phyloP scores from a whole-genome alignment of 2,329 filamentous ascomycete genomes.

The Fusarium dlaminii region DNA sequence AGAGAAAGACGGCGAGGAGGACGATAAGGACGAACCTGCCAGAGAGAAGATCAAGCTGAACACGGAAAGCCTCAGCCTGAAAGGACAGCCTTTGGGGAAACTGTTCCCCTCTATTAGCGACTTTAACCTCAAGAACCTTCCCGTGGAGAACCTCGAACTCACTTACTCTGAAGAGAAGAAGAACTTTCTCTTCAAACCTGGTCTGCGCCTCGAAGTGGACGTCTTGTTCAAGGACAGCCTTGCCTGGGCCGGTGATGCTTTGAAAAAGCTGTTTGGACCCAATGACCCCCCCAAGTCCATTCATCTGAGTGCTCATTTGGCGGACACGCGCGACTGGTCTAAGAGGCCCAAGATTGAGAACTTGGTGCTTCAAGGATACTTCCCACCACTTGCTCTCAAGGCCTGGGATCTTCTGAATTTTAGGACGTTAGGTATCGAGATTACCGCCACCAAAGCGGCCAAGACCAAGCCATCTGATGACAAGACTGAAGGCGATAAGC shows the following conservation, averaged over 20 bases:
- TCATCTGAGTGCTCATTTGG: not conserved
- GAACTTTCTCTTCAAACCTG: not conserved
- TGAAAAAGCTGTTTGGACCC: not conserved
- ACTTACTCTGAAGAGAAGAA: not conserved
- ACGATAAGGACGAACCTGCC: not conserved
- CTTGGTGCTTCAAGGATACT: not conserved
- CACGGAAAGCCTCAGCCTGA: not conserved
- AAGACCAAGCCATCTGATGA: not conserved
- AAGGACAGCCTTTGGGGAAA: not conserved
- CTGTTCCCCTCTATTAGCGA: not conserved
- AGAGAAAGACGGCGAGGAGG: accelerated
- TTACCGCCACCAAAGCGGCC: not conserved
- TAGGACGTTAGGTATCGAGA: not conserved
- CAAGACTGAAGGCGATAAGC: accelerated
- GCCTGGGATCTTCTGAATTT: not conserved
- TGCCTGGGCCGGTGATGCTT: accelerated
- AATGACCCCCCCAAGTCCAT: not conserved
- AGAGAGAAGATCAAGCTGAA: not conserved
- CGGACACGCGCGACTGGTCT: not conserved
- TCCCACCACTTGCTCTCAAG: not conserved
- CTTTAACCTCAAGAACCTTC: accelerated
- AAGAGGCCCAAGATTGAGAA: not conserved
- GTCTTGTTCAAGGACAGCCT: not conserved
- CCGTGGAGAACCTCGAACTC: accelerated
- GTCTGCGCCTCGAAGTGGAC: not conserved